Evolutionary conservation across 1,139 yeast genomes (phyloP), one percentile per base, ranked within the genome.

Genomic region (Candida tetrigidarum): DNA sequence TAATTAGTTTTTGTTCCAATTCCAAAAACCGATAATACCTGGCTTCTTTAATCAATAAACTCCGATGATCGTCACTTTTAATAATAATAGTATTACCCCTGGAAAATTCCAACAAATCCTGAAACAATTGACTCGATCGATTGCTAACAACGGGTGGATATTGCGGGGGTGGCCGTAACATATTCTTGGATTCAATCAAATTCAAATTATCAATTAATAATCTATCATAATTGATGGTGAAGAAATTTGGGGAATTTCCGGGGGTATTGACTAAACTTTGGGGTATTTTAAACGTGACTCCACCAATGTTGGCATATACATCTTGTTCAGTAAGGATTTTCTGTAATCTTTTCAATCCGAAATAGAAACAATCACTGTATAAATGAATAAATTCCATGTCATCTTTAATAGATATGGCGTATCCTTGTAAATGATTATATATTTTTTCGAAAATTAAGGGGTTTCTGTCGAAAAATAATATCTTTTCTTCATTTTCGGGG

Each of bases 181-280:
- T 64, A 30, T 71, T 67, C 41, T 67, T 69, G 12, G 59, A 47
- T 40, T 71, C 66, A 39, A 76, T 70, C 2, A 72, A 49, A 7
- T 63, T 53, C 37, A 69, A 62, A 15, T 80, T 75, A 49, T 82
- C 83, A 29, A 55, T 43, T 49, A 81, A 70, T 30, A 80, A 57
- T 6, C 80, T 64, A 40, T 80, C 78, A 52, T 74, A 75, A 6
- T 85, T 77, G 18, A 89, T 67, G 11, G 88, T 78, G 64, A 91
- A 87, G 62, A 76, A 89, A 62, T 91, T 91, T 5, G 95, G 96
- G 39, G 66, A 60, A 60, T 91, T 89, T 0, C 96, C 96, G 3
- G 80, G 74, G 6, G 71, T 60, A 4, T 45, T 43, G 42, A 90
- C 67, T 15, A 89, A 53, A 16, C 66, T 69, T 48, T 76, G 75